These are phyloP conservation scores for Spathaspora sp. DNA, from an alignment of 1,139 yeast genomes.

Conservation along the genomic window DNA sequence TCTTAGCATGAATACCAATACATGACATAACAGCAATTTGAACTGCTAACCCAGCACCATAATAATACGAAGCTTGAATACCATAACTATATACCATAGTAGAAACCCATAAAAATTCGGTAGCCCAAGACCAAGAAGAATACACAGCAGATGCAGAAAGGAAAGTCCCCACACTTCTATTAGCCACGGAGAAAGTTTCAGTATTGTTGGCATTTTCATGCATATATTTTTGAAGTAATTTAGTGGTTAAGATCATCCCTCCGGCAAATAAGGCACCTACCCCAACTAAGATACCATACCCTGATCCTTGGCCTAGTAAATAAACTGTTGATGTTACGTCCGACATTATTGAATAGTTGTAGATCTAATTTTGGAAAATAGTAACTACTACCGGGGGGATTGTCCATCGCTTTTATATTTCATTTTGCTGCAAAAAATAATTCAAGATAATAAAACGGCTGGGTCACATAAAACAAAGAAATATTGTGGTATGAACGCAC, in stretches of 20 bases:
- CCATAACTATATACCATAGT: conserved; percentile 31
- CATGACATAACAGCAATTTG: conserved; percentile 30
- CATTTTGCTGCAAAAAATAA: neutral
- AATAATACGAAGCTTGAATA: conserved; percentile 26
- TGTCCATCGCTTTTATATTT: neutral
- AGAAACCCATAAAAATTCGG: conserved; percentile 27
- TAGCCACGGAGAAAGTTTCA: conserved; percentile 32
- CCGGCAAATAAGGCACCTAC: conserved; percentile 31
- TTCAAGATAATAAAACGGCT: neutral
- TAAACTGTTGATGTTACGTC: conserved; percentile 13
- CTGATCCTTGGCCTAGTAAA: conserved; percentile 24
- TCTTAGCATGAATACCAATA: conserved; percentile 30
- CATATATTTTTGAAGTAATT: conserved; percentile 23
- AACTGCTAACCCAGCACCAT: conserved; percentile 29
- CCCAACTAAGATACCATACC: conserved; percentile 31
- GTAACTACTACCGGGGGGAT: neutral
- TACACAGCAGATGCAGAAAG: conserved; percentile 29
- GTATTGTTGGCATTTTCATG: conserved; percentile 29
- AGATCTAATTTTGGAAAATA: neutral
- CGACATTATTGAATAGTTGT: conserved; percentile 1
- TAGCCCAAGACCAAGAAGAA: conserved; percentile 33
- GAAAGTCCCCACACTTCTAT: conserved; percentile 26
- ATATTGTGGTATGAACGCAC: neutral
- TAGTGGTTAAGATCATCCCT: conserved; percentile 28
- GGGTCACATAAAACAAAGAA: neutral